Conservation (phyloP, 2,329 filamentous ascomycete genomes). For the Purpureocillium lavendulum region DNA sequence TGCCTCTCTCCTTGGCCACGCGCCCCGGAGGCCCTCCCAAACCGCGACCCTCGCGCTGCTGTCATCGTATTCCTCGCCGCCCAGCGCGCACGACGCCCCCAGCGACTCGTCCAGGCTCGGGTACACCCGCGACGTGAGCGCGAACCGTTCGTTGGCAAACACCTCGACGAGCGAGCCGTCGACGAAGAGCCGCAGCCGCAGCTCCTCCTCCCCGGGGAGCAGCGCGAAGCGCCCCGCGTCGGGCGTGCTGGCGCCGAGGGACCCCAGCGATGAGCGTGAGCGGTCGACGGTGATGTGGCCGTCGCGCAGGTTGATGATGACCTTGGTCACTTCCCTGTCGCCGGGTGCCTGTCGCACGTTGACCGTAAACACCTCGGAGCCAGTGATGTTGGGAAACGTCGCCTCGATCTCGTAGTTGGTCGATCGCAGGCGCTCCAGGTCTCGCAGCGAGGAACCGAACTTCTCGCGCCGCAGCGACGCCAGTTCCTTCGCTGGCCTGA, state of each 20-base stretch:
- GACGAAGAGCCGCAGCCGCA: slow-evolving; percentile 10
- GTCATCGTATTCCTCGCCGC: no score
- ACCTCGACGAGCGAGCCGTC: slow-evolving; percentile 13
- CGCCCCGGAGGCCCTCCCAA: no score
- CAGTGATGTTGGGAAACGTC: slow-evolving; percentile 1
- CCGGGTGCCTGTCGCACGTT: slow-evolving; percentile 5
- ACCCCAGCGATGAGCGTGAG: slow-evolving; percentile 7
- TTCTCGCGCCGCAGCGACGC: no score
- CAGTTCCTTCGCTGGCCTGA: slow-evolving; percentile 6
- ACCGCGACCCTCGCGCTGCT: no score
- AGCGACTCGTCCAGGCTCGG: slow-evolving; percentile 7
- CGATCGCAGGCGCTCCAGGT: slow-evolving; percentile 1
- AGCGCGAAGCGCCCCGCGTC: slow-evolving; percentile 4
- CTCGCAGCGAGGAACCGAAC: background rate
- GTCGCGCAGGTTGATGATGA: slow-evolving; percentile 9
- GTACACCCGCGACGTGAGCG: slow-evolving; percentile 13
- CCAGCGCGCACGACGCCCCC: no score
- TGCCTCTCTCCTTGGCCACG: no score
- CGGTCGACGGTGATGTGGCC: slow-evolving; percentile 11
- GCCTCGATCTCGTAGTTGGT: slow-evolving; percentile 5
- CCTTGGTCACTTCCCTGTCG: slow-evolving; percentile 7
- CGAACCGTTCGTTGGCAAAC: slow-evolving; percentile 13
- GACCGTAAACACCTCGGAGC: slow-evolving; percentile 4
- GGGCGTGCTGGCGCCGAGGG: slow-evolving; percentile 1
- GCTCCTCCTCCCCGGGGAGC: slow-evolving; percentile 9